Base-by-base conservation (phyloP, 768 basidiomycete genomes). In the Auricularia sp. region DNA sequence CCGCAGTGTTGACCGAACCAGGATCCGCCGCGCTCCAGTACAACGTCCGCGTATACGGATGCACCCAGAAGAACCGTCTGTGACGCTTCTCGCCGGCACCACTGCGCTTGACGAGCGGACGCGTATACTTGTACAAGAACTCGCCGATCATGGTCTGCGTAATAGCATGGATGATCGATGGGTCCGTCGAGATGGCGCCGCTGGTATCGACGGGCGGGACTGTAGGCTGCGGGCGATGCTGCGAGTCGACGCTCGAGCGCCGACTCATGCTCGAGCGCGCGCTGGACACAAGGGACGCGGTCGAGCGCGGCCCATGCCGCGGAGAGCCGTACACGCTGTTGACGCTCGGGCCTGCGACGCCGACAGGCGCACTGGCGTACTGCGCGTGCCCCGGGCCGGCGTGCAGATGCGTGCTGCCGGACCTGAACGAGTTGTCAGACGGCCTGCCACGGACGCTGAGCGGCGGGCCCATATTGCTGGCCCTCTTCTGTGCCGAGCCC, bases 101-200 rank as follows among this genome's bases (percentile, higher is more conserved):
- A 12, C 93, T 94, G 75, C 91, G 95, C 29, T 94, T 93, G 70
- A 98, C 85, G 18, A 90, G 77, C 64, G 85, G 83, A 62, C 96
- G 83, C 8, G 96, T 98, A 76, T 99, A 98, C 80, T 98, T 98
- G 83, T 91, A 92, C 78, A 99, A 75, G 77, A 94, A 98, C 79
- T 98, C 96, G 61, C 97, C 96, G 68, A 98, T 98, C 97, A 99
- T 99, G 29, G 95, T 97, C 80, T 98, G 96, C 16, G 97, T 99
- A 69, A 98, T 98, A 1, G 95, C 90, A 72, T 98, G 96, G 68
- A 98, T 97, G 71, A 97, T 78, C 2, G 81, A 77, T 3, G 94
- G 95, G 71, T 99, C 96, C 34, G 96, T 97, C 21, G 87, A 77
- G 56, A 79, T 81, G 39, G 73, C 76, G 34, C 70, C 71, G 12